Evolutionary conservation across 192 early-diverging fungal species (phyloP), one percentile per base, ranked within the genome.

Genomic region (Rhizoclosmatium sp.): DNA sequence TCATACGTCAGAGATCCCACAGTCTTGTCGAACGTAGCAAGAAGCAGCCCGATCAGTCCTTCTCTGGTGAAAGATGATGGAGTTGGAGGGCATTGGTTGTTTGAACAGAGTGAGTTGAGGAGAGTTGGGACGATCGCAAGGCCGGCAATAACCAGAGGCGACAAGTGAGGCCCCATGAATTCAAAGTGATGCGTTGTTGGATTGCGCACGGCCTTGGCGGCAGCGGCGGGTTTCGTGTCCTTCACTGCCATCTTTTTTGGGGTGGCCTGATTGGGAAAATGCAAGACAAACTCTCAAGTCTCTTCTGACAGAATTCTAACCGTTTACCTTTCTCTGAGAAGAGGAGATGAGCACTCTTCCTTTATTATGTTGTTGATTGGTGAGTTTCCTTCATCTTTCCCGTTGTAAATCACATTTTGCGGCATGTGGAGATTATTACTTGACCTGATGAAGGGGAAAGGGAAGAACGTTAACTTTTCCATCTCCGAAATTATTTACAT

Each of bases 181-280:
- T 97, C 97, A 80, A 92, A 95, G 71, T 88, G 85, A 7, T 87
- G 89, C 9, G 95, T 90, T 16, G 4, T 7, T 4, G 71, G 59
- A 41, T 80, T 79, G 49, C 70, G 70, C 60, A 21, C 60, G 9
- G 60, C 60, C 62, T 65, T 65, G 2, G 62, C n/a, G 19, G 19
- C 2, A 23, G 4, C 19, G 62, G 12, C 62, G 31, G 14, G 12
- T 3, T 21, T 41, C 9, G 62, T 65, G 23, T 65, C 41, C 7
- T 21, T 40, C 0, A 65, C n/a, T 10, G 21, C 62, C 62, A 65
- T 41, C 58, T 59, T 65, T 65, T 65, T 65, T 65, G 12, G 12
- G 31, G 41, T 65, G 62, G 62, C 31, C 62, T 65, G 62, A 65
- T 65, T 4, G 14, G 14, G 62, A 65, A 31, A 54, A 54, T 31